Percentiles rank a stretch among this genome's conserved stretches.
phyloP scores from a whole-genome alignment of 1,139 yeast genomes.

The Yamadazyma trypodendri region DNA sequence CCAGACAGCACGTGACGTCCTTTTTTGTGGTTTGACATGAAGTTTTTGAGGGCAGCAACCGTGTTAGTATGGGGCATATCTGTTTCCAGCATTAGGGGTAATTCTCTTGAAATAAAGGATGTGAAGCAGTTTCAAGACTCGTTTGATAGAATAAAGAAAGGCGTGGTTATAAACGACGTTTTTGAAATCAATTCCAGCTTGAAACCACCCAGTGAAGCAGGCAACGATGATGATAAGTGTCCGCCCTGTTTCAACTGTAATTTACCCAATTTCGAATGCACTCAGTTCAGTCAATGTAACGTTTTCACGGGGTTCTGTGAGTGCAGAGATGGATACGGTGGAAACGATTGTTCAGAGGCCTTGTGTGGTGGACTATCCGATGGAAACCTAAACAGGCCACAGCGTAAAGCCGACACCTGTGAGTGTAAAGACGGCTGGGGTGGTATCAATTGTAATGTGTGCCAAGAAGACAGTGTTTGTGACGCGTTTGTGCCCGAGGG shows the following conservation, averaged over 20 bases:
- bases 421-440: conserved; percentile 83
- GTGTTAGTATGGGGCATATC: neutral
- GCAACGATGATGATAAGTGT: conserved; percentile 45
- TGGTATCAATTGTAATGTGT: conserved; percentile 90
- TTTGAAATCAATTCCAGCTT: conserved; percentile 21
- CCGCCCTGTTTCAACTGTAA: conserved; percentile 95
- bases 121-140: conserved; percentile 16
- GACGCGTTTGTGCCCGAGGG: conserved; percentile 88
- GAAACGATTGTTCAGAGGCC: conserved; percentile 87
- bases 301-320: conserved; percentile 88
- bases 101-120: conserved; percentile 12
- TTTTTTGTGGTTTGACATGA: neutral
- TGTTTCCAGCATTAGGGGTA: neutral
- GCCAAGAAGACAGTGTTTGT: conserved; percentile 72
- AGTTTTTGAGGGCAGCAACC: neutral
- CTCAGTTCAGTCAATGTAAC: conserved; percentile 85
- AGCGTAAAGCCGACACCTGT: conserved; percentile 58
- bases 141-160: conserved; percentile 27
- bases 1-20: too few species aligned
- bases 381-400: conserved; percentile 62
- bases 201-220: conserved; percentile 12
- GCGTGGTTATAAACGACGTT: conserved; percentile 26
- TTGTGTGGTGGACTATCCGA: conserved; percentile 79
- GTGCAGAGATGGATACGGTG: conserved; percentile 91
- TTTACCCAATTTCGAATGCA: conserved; percentile 85